Conservation (phyloP, 1,284 basidiomycete species). For the Tilletiopsis washingtonensis region DNA sequence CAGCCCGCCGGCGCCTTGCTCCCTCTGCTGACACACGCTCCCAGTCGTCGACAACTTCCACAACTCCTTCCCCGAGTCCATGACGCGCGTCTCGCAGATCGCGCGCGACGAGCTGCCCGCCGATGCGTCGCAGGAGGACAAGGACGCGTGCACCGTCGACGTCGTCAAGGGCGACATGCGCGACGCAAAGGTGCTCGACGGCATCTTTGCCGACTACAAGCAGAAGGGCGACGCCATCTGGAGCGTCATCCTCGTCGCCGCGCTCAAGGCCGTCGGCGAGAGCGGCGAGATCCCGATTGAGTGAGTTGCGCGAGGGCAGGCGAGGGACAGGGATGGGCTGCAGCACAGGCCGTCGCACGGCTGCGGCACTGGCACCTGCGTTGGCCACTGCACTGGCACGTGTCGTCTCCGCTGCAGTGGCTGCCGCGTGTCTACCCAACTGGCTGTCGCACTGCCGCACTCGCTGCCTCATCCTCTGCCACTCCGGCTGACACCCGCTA, state of each 20-base stretch:
- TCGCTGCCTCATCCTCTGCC: neutral
- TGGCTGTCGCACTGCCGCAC: neutral
- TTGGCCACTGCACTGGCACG: too few species aligned
- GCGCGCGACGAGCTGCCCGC: slow-evolving; percentile 62
- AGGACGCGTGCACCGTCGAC: slow-evolving; percentile 73
- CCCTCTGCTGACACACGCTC: neutral
- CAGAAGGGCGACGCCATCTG: slow-evolving; percentile 56
- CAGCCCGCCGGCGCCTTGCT: neutral
- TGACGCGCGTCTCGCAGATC: slow-evolving; percentile 67
- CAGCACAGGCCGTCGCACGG: too few species aligned
- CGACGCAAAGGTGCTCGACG: slow-evolving; percentile 28
- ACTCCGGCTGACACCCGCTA: neutral
- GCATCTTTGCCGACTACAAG: slow-evolving; percentile 31
- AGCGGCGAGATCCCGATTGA: slow-evolving; percentile 86
- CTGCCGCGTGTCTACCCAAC: slow-evolving; percentile 44
- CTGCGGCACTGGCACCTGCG: too few species aligned
- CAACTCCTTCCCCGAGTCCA: slow-evolving; percentile 72
- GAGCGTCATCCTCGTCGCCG: slow-evolving; percentile 93
- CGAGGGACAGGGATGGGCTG: too few species aligned
- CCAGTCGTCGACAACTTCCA: slow-evolving; percentile 55
- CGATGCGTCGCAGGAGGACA: slow-evolving; percentile 57
- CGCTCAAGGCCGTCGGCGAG: slow-evolving; percentile 96
- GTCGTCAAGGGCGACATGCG: slow-evolving; percentile 43
- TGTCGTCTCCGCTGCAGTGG: too few species aligned
- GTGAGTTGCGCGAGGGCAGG: slow-evolving; percentile 63